These are phyloP conservation scores for Corynespora cassiicola DNA, from an alignment of 2,329 filamentous ascomycete genomes.

Conservation along the genomic window DNA sequence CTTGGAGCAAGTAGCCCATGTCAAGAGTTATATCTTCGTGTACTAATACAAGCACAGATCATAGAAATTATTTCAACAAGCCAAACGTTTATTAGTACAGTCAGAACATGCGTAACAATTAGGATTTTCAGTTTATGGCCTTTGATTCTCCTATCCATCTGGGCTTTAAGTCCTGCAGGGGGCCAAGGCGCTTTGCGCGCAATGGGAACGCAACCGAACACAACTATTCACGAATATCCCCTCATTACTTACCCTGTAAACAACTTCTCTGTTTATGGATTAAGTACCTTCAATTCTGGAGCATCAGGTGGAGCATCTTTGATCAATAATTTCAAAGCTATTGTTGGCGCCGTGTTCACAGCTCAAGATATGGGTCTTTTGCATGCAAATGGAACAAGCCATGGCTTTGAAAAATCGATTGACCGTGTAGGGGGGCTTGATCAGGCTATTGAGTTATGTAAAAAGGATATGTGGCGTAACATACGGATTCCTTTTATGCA, in stretches of 20 bases:
- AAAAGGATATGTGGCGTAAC: conserved; percentile 2
- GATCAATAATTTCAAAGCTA: no score
- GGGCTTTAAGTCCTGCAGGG: background rate
- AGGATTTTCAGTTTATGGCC: conserved; percentile 3
- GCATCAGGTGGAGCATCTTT: no score
- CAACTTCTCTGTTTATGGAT: background rate
- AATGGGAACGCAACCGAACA: background rate
- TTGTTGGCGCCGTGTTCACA: background rate
- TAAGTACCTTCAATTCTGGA: no score
- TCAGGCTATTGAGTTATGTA: background rate
- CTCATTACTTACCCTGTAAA: background rate
- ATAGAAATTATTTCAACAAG: background rate
- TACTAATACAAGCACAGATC: background rate
- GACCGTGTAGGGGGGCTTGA: no score
- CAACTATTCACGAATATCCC: background rate
- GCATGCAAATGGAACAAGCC: conserved; percentile 4
- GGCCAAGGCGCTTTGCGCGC: conserved; percentile 1
- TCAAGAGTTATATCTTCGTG: background rate
- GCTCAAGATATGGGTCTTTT: conserved; percentile 2
- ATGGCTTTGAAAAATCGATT: background rate
- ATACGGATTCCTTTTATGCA: conserved; percentile 3
- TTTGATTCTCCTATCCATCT: background rate
- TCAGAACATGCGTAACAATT: conserved; percentile 2
- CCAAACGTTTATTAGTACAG: conserved; percentile 3
- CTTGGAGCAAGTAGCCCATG: conserved; percentile 1